A percentile compares a stretch with the other conserved stretches of the same genome.
Conservation (phyloP, 768 basidiomycete species). For the Boletus eberwhitei region DNA sequence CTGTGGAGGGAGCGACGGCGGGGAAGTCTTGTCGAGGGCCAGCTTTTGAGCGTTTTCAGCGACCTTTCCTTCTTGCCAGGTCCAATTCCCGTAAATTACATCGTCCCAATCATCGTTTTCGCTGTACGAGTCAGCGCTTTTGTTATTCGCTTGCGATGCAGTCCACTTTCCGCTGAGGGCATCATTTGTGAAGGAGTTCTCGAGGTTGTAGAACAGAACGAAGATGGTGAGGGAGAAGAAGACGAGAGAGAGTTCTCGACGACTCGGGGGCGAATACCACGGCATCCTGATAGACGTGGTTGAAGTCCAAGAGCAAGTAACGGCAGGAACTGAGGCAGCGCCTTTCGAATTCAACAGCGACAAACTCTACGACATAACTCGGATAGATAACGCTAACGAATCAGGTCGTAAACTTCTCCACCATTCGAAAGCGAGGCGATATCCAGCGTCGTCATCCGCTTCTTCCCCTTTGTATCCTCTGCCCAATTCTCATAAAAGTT, state of each 20-base stretch:
- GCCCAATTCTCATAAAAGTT: slow-evolving; percentile 92
- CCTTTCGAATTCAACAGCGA: not conserved
- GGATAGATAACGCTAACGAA: not conserved
- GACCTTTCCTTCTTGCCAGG: slow-evolving; percentile 58
- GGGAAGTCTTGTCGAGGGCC: slow-evolving; percentile 30
- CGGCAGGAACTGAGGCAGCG: not conserved
- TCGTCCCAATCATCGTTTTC: slow-evolving; percentile 53
- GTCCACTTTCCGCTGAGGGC: slow-evolving; percentile 23
- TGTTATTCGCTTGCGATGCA: slow-evolving; percentile 23
- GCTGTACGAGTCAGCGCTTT: not conserved
- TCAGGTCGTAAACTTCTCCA: slow-evolving; percentile 7
- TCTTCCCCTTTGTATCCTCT: slow-evolving; percentile 66
- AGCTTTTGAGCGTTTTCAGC: slow-evolving; percentile 53
- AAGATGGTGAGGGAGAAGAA: slow-evolving; percentile 64
- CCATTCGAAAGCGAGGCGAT: slow-evolving; percentile 24
- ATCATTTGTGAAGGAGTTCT: slow-evolving; percentile 54
- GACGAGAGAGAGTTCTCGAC: slow-evolving; percentile 70
- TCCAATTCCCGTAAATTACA: slow-evolving; percentile 68
- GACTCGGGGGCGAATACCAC: slow-evolving; percentile 65
- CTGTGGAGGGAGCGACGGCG: slow-evolving; percentile 4
- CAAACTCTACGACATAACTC: not conserved
- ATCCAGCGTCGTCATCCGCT: slow-evolving; percentile 34
- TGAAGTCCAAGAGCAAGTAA: not conserved
- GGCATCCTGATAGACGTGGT: slow-evolving; percentile 36
- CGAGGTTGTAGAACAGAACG: slow-evolving; percentile 71